Evolutionary conservation across 306 rosid species (phyloP).

Genomic region (Leucaena leucocephala): DNA sequence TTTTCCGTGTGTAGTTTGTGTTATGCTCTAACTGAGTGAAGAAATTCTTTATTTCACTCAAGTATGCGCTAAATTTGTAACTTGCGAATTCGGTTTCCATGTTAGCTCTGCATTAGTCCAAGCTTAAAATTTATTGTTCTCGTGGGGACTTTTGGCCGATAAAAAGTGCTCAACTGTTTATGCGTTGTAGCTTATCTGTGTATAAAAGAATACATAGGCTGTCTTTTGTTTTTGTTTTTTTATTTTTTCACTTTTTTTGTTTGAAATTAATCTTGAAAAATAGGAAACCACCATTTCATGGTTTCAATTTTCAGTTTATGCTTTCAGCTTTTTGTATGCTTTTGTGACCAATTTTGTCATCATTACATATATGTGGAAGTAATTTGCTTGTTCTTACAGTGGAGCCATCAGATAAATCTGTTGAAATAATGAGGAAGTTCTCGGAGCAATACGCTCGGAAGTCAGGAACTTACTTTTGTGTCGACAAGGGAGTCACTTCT

Average conservation of each 20-base stretch:
- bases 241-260: neutral
- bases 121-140: slow-evolving; percentile 28
- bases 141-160: neutral
- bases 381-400: slow-evolving; percentile 56
- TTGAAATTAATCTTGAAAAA: slow-evolving; percentile 2
- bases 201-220: slow-evolving; percentile 4
- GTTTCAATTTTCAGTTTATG: neutral
- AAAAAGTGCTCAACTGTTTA: slow-evolving; percentile 19
- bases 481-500: slow-evolving; percentile 93
- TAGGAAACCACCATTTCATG: neutral
- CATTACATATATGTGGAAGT: slow-evolving; percentile 12
- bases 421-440: slow-evolving; percentile 97
- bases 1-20: neutral
- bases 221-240: neutral
- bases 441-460: slow-evolving; percentile 98
- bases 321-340: slow-evolving; percentile 9
- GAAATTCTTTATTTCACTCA: slow-evolving; percentile 9
- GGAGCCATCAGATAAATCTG: slow-evolving; percentile 91
- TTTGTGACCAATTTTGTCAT: slow-evolving; percentile 35
- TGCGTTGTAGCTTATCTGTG: slow-evolving; percentile 5
- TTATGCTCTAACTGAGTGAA: slow-evolving; percentile 6
- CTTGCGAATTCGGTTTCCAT: slow-evolving; percentile 17
- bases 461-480: slow-evolving; percentile 93
- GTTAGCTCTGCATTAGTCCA: slow-evolving; percentile 4
- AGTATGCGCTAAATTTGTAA: neutral